A percentile compares a stretch with the other conserved stretches of the same genome.
These are phyloP conservation scores for Aspergillus ibericus DNA, from an alignment of 2,329 filamentous ascomycete species.

Conservation along the genomic window DNA sequence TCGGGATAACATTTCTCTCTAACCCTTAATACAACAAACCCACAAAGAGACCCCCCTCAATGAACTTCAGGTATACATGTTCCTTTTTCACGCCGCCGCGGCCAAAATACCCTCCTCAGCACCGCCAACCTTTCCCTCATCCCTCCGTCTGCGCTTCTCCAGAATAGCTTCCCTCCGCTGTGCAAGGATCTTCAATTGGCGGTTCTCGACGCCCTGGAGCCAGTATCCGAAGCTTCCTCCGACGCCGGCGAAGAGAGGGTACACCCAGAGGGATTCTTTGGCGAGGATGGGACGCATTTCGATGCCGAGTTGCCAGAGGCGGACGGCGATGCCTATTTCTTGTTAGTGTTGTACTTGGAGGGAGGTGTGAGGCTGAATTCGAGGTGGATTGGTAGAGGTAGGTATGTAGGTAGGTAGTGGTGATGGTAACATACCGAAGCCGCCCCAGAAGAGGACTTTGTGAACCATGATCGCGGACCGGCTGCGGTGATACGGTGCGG, in stretches of 20 bases:
- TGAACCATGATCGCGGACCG: conserved; percentile 43
- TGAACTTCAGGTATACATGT: no score
- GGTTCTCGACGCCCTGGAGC: conserved; percentile 84
- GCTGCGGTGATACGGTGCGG: conserved; percentile 13
- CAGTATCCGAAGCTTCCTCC: conserved; percentile 96
- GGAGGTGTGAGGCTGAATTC: background rate
- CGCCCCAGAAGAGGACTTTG: conserved; percentile 58
- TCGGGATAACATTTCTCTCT: no score
- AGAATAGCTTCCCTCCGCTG: conserved; percentile 78
- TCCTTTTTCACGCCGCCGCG: conserved; percentile 37
- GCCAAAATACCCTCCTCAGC: conserved; percentile 38
- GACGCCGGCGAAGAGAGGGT: conserved; percentile 81
- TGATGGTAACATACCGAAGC: conserved; percentile 70
- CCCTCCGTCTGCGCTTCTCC: conserved; percentile 83
- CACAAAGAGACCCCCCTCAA: no score
- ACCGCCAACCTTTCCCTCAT: conserved; percentile 50
- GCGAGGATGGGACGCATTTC: conserved; percentile 96
- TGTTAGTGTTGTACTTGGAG: conserved; percentile 3
- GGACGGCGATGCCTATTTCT: conserved; percentile 75
- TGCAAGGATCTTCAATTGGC: conserved; percentile 72
- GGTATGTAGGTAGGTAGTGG: background rate
- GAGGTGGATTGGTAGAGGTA: no score
- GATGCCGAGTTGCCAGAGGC: conserved; percentile 95
- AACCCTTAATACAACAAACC: background rate
- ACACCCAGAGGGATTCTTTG: conserved; percentile 80